Percentiles rank a stretch among this genome's conserved stretches.
Conservation (phyloP, 108 stramenopile species). For the Cyclotella atomus region DNA sequence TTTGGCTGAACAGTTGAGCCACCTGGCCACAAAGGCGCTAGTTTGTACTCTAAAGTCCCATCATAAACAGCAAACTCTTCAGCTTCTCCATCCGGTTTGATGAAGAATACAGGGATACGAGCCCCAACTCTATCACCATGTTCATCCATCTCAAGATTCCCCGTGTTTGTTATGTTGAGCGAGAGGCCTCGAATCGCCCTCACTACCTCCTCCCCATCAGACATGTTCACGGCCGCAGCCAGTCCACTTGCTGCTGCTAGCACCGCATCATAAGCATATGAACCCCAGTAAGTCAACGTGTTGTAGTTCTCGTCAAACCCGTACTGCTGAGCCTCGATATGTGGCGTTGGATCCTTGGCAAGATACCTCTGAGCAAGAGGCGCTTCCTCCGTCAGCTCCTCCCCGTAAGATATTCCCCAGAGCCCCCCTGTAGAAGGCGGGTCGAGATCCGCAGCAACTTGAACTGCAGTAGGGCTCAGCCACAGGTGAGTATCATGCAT, state of each 20-base stretch:
- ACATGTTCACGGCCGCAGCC: not conserved
- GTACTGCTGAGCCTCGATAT: not conserved
- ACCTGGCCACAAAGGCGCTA: not conserved
- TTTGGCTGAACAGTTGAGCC: no score
- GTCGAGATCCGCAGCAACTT: not conserved
- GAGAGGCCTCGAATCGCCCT: not conserved
- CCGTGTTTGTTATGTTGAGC: not conserved
- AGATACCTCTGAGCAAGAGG: not conserved
- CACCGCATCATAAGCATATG: not conserved
- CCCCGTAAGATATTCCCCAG: not conserved
- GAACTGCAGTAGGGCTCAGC: not conserved
- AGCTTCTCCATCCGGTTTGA: not conserved
- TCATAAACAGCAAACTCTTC: not conserved
- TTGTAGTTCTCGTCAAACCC: not conserved
- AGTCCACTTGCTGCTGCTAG: not conserved
- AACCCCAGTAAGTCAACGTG: not conserved
- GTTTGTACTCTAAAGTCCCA: not conserved
- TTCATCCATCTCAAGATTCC: not conserved
- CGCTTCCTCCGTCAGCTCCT: not conserved
- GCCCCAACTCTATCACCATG: not conserved
- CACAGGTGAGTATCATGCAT: not conserved
- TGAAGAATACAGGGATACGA: not conserved
- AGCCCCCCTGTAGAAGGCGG: not conserved
- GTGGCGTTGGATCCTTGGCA: not conserved
- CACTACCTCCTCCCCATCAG: not conserved